phyloP scores from a whole-genome alignment of 2,329 filamentous ascomycete genomes.

The Alternaria gaisen region DNA sequence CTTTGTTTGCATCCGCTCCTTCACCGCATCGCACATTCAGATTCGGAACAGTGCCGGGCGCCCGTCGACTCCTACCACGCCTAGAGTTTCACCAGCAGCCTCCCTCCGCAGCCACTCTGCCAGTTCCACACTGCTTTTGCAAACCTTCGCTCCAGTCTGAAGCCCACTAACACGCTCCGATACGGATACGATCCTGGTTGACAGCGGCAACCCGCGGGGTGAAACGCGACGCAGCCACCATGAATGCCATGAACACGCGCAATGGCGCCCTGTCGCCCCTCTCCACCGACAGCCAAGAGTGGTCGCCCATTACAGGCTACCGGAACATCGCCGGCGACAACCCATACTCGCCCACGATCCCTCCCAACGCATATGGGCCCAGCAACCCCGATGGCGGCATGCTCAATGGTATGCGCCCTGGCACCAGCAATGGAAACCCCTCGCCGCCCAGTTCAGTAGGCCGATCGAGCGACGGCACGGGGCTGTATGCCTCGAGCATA shows the following conservation, averaged over 20 bases:
- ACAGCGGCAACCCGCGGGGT: slow-evolving; percentile 32
- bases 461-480: slow-evolving; percentile 82
- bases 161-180: slow-evolving; percentile 14
- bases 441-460: slow-evolving; percentile 91
- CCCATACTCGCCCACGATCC: slow-evolving; percentile 50
- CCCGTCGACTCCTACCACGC: slow-evolving; percentile 24
- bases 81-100: slow-evolving; percentile 26
- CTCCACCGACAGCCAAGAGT: slow-evolving; percentile 52
- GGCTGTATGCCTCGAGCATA: slow-evolving; percentile 64
- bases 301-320: slow-evolving; percentile 53
- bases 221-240: slow-evolving; percentile 31
- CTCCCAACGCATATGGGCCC: slow-evolving; percentile 46
- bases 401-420: slow-evolving; percentile 63
- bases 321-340: slow-evolving; percentile 49
- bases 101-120: slow-evolving; percentile 12
- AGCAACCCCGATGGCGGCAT: slow-evolving; percentile 52
- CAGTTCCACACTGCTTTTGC: slow-evolving; percentile 10
- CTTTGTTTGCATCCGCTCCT: slow-evolving; percentile 29
- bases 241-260: slow-evolving; percentile 46
- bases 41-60: slow-evolving; percentile 13
- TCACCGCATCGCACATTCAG: slow-evolving; percentile 13
- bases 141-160: slow-evolving; percentile 11
- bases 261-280: slow-evolving; percentile 53
- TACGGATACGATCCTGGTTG: slow-evolving; percentile 27
- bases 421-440: slow-evolving; percentile 61